These are phyloP conservation scores for Cladosporium halotolerans DNA, from an alignment of 2,329 filamentous ascomycete genomes.

Conservation along the genomic window DNA sequence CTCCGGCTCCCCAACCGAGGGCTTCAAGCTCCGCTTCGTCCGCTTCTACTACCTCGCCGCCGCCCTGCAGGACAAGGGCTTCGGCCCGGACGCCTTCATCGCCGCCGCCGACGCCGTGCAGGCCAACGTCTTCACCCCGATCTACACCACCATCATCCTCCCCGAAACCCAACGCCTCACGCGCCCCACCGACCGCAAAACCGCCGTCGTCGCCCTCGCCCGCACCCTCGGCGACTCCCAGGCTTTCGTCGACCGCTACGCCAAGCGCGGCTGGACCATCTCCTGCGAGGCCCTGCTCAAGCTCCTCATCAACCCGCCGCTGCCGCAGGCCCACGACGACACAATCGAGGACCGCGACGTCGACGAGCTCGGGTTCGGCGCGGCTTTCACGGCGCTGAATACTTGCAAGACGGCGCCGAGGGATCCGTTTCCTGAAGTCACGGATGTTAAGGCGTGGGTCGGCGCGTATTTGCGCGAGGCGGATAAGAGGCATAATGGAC, in stretches of 20 bases:
- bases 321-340: slow-evolving; percentile 58
- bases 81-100: slow-evolving; percentile 90
- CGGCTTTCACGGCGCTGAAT: slow-evolving; percentile 89
- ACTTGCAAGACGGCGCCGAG: slow-evolving; percentile 69
- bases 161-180: slow-evolving; percentile 83
- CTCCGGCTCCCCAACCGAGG: slow-evolving; percentile 70
- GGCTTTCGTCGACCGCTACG: slow-evolving; percentile 66
- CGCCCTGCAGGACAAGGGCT: slow-evolving; percentile 69
- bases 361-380: slow-evolving; percentile 89
- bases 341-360: slow-evolving; percentile 81
- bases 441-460: slow-evolving; percentile 78
- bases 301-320: slow-evolving; percentile 80
- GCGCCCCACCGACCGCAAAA: slow-evolving; percentile 83
- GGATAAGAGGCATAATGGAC: slow-evolving; percentile 65
- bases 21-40: slow-evolving; percentile 78
- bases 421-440: slow-evolving; percentile 82
- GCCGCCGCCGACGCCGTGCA: slow-evolving; percentile 76
- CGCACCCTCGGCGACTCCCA: slow-evolving; percentile 84
- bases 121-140: slow-evolving; percentile 66
- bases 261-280: slow-evolving; percentile 79
- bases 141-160: slow-evolving; percentile 83
- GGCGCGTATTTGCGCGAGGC: slow-evolving; percentile 69
- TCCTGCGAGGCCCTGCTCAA: slow-evolving; percentile 87
- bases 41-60: slow-evolving; percentile 92
- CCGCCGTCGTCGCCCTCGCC: slow-evolving; percentile 85